Percentiles rank a stretch among this genome's conserved stretches.
Evolutionary conservation across 163 green algal genomes (phyloP).

Genomic region (Scenedesmus sp.): DNA sequence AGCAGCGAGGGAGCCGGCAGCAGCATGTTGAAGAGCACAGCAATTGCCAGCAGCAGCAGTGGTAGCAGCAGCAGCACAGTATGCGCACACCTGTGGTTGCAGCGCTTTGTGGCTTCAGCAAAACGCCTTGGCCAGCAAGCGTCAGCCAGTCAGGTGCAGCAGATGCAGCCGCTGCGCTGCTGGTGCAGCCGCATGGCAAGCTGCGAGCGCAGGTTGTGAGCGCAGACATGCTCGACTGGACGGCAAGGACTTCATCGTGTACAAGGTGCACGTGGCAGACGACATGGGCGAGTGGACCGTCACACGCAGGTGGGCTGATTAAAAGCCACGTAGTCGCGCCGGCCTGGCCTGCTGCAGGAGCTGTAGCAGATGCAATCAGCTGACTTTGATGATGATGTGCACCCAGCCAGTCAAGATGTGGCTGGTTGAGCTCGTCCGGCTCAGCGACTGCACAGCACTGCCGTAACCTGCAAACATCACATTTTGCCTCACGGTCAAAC

Average conservation of each 20-base stretch:
- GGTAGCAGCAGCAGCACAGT: not conserved
- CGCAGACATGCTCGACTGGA: conserved; percentile 73
- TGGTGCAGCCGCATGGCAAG: conserved; percentile 37
- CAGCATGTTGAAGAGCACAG: not conserved
- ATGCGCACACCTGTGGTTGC: not conserved
- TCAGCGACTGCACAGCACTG: not conserved
- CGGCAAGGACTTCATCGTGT: conserved; percentile 80
- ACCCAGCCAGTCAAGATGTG: not conserved
- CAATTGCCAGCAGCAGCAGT: not conserved
- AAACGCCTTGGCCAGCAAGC: not conserved
- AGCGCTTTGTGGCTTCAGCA: not conserved
- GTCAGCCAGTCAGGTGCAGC: not conserved
- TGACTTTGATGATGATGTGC: not conserved
- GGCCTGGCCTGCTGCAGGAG: not conserved
- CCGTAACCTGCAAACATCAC: not conserved
- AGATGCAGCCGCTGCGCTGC: not conserved
- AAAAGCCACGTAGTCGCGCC: not conserved
- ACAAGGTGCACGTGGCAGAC: conserved; percentile 79
- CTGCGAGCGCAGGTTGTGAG: conserved; percentile 70
- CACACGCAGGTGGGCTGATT: conserved; percentile 63
- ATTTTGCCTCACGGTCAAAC: not conserved
- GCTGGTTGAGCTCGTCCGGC: too few species aligned
- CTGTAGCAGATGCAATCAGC: not conserved
- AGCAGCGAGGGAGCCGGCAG: not conserved
- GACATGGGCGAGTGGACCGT: conserved; percentile 81